Percentiles rank a stretch among this genome's conserved stretches.
These are phyloP conservation scores for Scedosporium boydii DNA, from an alignment of 2,329 filamentous ascomycete genomes.

Conservation along the genomic window DNA sequence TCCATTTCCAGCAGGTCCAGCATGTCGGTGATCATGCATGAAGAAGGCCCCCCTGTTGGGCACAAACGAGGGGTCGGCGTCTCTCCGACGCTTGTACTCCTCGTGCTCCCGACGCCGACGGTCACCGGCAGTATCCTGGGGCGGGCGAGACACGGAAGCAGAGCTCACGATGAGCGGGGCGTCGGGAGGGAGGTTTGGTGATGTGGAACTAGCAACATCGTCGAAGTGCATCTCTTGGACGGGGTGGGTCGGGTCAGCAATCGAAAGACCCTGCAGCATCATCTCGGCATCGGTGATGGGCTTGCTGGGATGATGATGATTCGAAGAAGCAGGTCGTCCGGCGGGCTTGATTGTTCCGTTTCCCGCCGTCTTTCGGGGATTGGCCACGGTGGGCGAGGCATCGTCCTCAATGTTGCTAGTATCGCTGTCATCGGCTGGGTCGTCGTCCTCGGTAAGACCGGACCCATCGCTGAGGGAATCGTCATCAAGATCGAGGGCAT, in stretches of 20 bases:
- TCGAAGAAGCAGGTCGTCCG: constrained; percentile 17
- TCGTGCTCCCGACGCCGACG: constrained; percentile 77
- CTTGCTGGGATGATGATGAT: constrained; percentile 15
- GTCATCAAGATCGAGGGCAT: constrained; percentile 50
- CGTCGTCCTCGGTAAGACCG: constrained; percentile 51
- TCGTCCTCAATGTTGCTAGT: constrained; percentile 50
- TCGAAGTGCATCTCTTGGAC: constrained; percentile 38
- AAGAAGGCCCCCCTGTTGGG: constrained; percentile 93
- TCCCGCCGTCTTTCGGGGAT: constrained; percentile 26
- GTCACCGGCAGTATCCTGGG: constrained; percentile 53
- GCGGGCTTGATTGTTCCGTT: constrained; percentile 30
- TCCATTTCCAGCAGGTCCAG: constrained; percentile 67
- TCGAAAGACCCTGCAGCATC: constrained; percentile 46
- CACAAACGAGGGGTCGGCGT: constrained; percentile 86
- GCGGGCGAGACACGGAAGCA: constrained; percentile 32
- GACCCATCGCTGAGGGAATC: constrained; percentile 59
- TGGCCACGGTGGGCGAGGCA: constrained; percentile 38
- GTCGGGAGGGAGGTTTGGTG: constrained; percentile 18
- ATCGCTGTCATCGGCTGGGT: constrained; percentile 51
- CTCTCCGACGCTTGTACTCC: constrained; percentile 78
- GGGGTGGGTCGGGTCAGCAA: constrained; percentile 30
- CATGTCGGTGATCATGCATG: constrained; percentile 85
- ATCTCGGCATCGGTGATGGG: constrained; percentile 43
- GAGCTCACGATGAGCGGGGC: constrained; percentile 48
- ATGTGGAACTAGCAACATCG: constrained; percentile 18